Evolutionary conservation across 2,329 filamentous ascomycete genomes (phyloP).

Genomic region (Didymosphaeria variabile): DNA sequence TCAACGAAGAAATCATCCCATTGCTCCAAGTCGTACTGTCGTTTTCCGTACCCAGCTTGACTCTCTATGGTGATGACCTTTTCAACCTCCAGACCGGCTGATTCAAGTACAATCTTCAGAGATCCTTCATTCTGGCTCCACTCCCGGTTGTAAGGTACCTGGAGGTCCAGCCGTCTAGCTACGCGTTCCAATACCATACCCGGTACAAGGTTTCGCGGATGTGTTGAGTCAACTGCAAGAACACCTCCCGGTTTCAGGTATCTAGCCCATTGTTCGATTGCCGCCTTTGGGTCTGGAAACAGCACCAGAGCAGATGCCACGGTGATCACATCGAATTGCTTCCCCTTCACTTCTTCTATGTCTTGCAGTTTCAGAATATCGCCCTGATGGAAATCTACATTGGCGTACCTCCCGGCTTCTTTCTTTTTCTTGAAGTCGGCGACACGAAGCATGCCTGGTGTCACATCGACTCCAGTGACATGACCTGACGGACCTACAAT

Average conservation of each 20-base stretch:
- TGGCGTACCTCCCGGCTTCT: conserved; percentile 37
- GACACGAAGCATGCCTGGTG: conserved; percentile 51
- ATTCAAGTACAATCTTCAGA: conserved; percentile 42
- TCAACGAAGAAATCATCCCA: conserved; percentile 50
- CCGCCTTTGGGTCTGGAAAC: conserved; percentile 48
- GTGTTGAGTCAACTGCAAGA: conserved; percentile 51
- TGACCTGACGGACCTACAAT: conserved; percentile 48
- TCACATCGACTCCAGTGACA: conserved; percentile 55
- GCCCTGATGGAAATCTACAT: conserved; percentile 48
- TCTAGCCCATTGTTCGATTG: conserved; percentile 49
- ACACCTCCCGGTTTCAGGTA: conserved; percentile 54
- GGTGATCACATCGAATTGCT: conserved; percentile 48
- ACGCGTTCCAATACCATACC: conserved; percentile 51
- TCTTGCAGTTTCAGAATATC: conserved; percentile 49
- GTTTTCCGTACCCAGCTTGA: conserved; percentile 43
- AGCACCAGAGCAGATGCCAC: conserved; percentile 54
- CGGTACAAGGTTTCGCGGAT: conserved; percentile 49
- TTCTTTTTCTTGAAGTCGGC: conserved; percentile 43
- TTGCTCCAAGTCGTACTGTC: conserved; percentile 39
- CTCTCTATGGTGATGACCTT: conserved; percentile 42
- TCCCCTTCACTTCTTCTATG: conserved; percentile 33
- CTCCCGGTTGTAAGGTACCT: conserved; percentile 48
- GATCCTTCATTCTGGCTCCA: conserved; percentile 47
- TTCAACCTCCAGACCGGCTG: conserved; percentile 48
- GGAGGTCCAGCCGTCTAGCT: conserved; percentile 41